Evolutionary conservation across 768 basidiomycete species (phyloP).

Genomic region (Hypholoma sublateritium): DNA sequence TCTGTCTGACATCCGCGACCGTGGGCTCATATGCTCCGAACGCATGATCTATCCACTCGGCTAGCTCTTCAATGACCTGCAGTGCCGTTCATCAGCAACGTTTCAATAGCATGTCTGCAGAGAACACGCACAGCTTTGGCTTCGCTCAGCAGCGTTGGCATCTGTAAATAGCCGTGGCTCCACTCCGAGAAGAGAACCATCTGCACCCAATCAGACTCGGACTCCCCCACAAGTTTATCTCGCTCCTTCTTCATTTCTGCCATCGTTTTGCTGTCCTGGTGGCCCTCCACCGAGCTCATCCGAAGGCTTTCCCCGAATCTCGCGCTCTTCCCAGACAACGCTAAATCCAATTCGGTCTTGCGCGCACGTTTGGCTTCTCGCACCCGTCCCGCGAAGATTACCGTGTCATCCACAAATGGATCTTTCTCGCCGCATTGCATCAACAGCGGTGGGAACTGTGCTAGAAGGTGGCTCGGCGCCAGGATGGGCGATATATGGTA

Average conservation of each 20-base stretch:
- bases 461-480: constrained; percentile 78
- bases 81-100: not conserved
- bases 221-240: constrained; percentile 61
- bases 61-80: constrained; percentile 38
- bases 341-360: constrained; percentile 68
- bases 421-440: constrained; percentile 95
- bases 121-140: constrained; percentile 55
- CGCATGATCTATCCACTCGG: constrained; percentile 86
- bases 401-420: constrained; percentile 96
- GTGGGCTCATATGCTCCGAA: constrained; percentile 46
- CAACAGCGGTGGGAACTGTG: constrained; percentile 90
- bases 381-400: constrained; percentile 94
- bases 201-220: constrained; percentile 93
- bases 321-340: constrained; percentile 59
- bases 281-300: constrained; percentile 50
- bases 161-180: constrained; percentile 97
- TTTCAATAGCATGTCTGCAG: not conserved
- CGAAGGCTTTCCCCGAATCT: constrained; percentile 61
- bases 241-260: constrained; percentile 55
- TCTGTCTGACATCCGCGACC: constrained; percentile 9
- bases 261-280: constrained; percentile 29
- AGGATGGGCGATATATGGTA: constrained; percentile 96
- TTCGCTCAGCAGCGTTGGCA: constrained; percentile 84
- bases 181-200: constrained; percentile 93
- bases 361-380: constrained; percentile 90